Evolutionary conservation across 495 filamentous ascomycete species (phyloP).

Genomic region (Lophiotrema nucula): DNA sequence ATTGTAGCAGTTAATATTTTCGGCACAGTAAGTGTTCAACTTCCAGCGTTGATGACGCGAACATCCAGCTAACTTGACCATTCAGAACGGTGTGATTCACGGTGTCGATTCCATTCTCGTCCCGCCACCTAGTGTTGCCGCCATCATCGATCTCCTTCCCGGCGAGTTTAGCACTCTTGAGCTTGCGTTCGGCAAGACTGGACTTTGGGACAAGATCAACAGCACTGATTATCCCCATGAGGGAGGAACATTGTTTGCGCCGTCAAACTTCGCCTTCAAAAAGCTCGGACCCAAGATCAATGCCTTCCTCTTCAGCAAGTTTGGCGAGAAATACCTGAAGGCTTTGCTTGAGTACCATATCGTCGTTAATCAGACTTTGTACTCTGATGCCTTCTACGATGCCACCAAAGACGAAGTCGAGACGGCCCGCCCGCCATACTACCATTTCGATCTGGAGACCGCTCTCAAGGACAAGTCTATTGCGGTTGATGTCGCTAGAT

Average conservation of each 20-base stretch:
- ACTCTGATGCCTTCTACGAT: conserved; percentile 74
- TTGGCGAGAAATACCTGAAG: conserved; percentile 66
- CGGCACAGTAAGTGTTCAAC: conserved; percentile 57
- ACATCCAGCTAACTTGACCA: conserved; percentile 65
- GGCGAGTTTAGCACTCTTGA: conserved; percentile 72
- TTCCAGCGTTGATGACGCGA: conserved; percentile 61
- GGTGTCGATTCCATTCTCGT: conserved; percentile 67
- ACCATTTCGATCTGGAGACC: conserved; percentile 62
- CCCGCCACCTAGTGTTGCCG: conserved; percentile 62
- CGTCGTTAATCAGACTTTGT: conserved; percentile 70
- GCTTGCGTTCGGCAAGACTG: conserved; percentile 68
- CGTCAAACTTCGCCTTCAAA: conserved; percentile 71
- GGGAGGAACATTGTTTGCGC: conserved; percentile 73
- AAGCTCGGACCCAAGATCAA: conserved; percentile 67
- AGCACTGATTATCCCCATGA: conserved; percentile 39
- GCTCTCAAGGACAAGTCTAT: conserved; percentile 59
- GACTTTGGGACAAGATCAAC: conserved; percentile 54
- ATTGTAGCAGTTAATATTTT: conserved; percentile 63
- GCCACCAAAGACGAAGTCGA: conserved; percentile 33
- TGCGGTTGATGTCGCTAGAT: conserved; percentile 65
- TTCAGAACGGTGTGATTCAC: conserved; percentile 84
- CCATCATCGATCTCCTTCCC: conserved; percentile 66
- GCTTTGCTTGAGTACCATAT: conserved; percentile 77
- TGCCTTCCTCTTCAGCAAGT: conserved; percentile 73
- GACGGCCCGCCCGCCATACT: conserved; percentile 26